Base-by-base conservation (phyloP, 768 basidiomycete genomes). In the Rhodotorula diobovata region DNA sequence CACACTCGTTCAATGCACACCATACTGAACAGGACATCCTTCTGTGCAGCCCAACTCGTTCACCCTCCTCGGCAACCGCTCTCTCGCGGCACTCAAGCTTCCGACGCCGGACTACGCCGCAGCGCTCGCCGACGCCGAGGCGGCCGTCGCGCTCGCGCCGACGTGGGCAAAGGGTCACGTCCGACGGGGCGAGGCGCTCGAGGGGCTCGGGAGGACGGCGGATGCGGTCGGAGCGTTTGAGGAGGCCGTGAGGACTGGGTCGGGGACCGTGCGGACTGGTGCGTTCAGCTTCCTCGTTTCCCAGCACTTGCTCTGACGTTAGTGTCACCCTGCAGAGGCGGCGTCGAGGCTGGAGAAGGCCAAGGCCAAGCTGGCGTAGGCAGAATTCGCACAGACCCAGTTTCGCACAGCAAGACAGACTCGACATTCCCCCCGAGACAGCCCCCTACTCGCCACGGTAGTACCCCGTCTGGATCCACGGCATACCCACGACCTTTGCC, bases 391-490 rank as follows among this genome's bases (percentile, higher is more conserved):
- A 23, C 18, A 8, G 45, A 15, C 16, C 45, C 21, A 46, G 9
- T 46, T 46, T 46, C 37, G 45, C 43, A 32, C 43, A 25, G 41
- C 43, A 30, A 30, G 9, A 43, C 0, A 11, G 30, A 18, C 20
- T 34, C 18, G 16, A 18, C 9, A 50, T 25, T n/a, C 50, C 28
- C 28, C 50, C 28, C 50, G 16, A 25, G 23, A 25, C 23, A 6
- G 6, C 18, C 18, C 2, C n/a, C n/a, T 55, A 60, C 46, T 66
- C 67, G n/a, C 67, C 73, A 1, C 76, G 58, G 62, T 74, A 96
- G 79, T 97, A 98, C 70, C 86, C 88, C 25, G 90, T 82, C 77
- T 87, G 86, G 25, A 90, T 84, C 77, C 96, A 99, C 25, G 96
- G 95, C 91, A 97, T 91, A 0, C 86, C 84, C 11, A 86, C 86